Base-by-base conservation (phyloP, 2,329 filamentous ascomycete species). In the Nemania bipapillata region DNA sequence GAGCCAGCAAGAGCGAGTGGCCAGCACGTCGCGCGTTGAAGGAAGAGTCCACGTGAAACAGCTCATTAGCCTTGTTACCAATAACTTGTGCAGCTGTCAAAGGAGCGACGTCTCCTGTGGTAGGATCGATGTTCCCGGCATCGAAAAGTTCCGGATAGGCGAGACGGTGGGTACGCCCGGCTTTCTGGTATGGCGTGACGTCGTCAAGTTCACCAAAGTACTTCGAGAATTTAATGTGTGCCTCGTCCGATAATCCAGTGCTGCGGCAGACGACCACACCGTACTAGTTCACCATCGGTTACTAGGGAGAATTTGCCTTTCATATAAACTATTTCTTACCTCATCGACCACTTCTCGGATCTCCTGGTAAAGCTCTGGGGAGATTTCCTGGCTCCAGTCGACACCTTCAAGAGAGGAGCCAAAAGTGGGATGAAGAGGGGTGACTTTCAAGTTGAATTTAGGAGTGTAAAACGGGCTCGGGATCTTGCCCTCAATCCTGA, bases 171-270 rank as follows among this genome's bases (percentile, higher is more conserved):
- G 82, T 81, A 50, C 84, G 81, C 17, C 83, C 85, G 0, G 77
- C 79, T 1, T 77, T 77, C 7, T 84, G 77, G 76, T 85, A 88
- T 0, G 83, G 85, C 20, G 77, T 81, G 35, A 87, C 81, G 73
- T 87, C 83, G 76, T 89, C 86, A 0, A 89, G 82, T 24, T 86
- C 84, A 22, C 86, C 87, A 67, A 89, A 84, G 1, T 79, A 79
- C 2, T 73, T 72, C 17, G 84, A 82, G 74, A 89, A 86, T 5
- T 78, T 77, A 40, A 89, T 81, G 72, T 89, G 87, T 1, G 77
- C 68, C 6, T 79, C 80, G 73, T 89, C 86, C 63, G 82, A 80
- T 9, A 89, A 78, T 15, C 79, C 78, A 1, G 86, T 86, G 15
- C 81, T 74, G 45, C 85, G 84, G 74, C 88, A 84, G 22, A 87